Evolutionary conservation across 768 basidiomycete species (phyloP), one percentile per base, ranked within the genome.

Genomic region (Crassisporium funariophilum): DNA sequence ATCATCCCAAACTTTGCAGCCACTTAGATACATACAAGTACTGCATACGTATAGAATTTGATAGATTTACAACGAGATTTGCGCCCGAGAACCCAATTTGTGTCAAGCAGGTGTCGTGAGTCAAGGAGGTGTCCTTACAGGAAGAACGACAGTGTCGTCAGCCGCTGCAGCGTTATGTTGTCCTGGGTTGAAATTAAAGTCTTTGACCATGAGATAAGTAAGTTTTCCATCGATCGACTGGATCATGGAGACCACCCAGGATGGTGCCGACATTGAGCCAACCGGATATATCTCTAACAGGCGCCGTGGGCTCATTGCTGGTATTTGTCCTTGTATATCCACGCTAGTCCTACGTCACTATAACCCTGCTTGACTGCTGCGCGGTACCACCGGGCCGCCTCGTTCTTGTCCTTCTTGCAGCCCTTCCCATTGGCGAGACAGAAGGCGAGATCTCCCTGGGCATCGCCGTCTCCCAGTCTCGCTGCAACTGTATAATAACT

Each of bases 321-420:
- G 56, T 83, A 92, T 67, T 94, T 94, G 59, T 88, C 83, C 66
- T 95, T 95, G 72, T 89, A 90, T 52, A 93, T 92, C 91, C 91
- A 93, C 2, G 88, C 88, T 36, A 93, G 76, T 17, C 91, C 91
- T 52, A 92, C 75, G 57, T 89, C 86, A 60, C 90, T 92, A 44
- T 72, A 78, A 15, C 90, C 90, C 62, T 91, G 91, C 25, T 67
- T 64, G 34, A 78, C 84, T 17, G 93, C 92, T n/a, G 82, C 79
- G 5, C 92, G 82, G 66, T 95, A 95, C 88, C 92, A 95, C 64
- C 82, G 84, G 3, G 92, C 92, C 4, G 93, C 84, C 58, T 84
- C 84, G 55, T 86, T 89, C 61, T 83, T 80, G 66, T 95, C 82
- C 68, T 88, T 94, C 76, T 91, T 93, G 62, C 87, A 87, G 8